Percentiles rank a stretch among this genome's conserved stretches.
Conservation (phyloP, 2,329 filamentous ascomycete genomes). For the Trichoderma harzianum region DNA sequence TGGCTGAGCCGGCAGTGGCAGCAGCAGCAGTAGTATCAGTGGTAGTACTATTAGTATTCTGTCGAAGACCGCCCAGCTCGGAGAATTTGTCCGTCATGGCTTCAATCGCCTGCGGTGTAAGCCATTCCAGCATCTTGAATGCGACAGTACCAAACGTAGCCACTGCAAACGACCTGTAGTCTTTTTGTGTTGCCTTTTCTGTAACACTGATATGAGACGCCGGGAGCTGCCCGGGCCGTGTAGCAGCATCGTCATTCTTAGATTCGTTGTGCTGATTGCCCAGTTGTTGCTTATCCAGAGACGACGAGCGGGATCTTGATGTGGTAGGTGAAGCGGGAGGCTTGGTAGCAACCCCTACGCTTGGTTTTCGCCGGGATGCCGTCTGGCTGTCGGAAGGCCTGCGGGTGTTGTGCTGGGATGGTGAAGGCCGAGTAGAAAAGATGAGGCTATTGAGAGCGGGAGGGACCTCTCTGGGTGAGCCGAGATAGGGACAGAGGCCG, state of each 20-base stretch:
- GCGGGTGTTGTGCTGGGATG: conserved; percentile 16
- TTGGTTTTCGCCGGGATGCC: conserved; percentile 9
- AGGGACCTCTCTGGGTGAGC: conserved; percentile 41
- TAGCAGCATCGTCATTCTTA: background rate
- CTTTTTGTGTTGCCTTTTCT: conserved; percentile 49
- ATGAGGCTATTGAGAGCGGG: conserved; percentile 47
- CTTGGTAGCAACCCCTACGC: background rate
- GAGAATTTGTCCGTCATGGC: conserved; percentile 42
- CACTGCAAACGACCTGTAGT: conserved; percentile 58
- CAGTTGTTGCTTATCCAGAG: background rate
- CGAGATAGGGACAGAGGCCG: conserved; percentile 60
- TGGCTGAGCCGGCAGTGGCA: background rate
- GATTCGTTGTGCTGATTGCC: background rate
- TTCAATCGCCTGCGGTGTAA: conserved; percentile 57
- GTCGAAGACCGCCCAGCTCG: conserved; percentile 17
- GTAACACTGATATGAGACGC: conserved; percentile 36
- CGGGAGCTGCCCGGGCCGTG: background rate
- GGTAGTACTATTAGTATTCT: background rate
- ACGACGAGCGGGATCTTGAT: conserved; percentile 7
- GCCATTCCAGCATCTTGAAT: conserved; percentile 68
- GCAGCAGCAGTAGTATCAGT: background rate
- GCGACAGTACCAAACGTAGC: conserved; percentile 63
- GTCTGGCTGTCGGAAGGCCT: background rate
- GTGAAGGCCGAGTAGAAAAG: conserved; percentile 35
- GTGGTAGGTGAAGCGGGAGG: background rate